Conservation (phyloP, 305 asterid genomes). For the Solanum hybrid region DNA sequence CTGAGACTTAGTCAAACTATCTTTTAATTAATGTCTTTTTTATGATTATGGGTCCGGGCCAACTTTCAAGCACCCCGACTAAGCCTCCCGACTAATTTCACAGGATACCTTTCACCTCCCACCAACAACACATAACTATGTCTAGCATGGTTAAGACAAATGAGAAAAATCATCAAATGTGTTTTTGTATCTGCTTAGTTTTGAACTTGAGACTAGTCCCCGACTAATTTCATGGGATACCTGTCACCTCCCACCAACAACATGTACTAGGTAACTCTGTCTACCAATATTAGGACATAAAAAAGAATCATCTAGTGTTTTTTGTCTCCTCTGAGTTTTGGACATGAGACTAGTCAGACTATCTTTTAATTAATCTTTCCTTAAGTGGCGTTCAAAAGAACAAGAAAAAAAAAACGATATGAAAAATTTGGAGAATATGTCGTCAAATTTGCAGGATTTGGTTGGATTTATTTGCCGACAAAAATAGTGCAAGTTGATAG, state of each 20-base stretch:
- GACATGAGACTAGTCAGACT: not conserved
- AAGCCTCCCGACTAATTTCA: too few species aligned
- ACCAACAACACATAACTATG: not conserved
- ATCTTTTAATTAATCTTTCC: not conserved
- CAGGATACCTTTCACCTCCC: too few species aligned
- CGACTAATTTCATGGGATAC: too few species aligned
- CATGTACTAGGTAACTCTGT: too few species aligned
- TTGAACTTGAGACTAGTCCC: not conserved
- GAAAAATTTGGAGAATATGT: not conserved
- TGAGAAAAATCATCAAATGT: not conserved
- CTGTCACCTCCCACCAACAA: not conserved
- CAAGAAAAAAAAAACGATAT: not conserved
- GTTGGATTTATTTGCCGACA: not conserved
- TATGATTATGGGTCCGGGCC: not conserved
- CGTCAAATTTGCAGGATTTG: not conserved
- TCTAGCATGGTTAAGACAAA: not conserved
- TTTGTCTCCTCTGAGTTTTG: not conserved
- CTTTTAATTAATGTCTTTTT: not conserved
- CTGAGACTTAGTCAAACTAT: not conserved
- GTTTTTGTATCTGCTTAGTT: not conserved
- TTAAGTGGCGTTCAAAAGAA: not conserved
- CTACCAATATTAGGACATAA: not conserved
- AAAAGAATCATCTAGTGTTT: too few species aligned
- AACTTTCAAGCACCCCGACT: not conserved
- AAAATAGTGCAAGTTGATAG: not conserved